A percentile compares a stretch with the other conserved stretches of the same genome.
Conservation (phyloP, 1,139 yeast genomes). For the Debaryomyces subglobosus region DNA sequence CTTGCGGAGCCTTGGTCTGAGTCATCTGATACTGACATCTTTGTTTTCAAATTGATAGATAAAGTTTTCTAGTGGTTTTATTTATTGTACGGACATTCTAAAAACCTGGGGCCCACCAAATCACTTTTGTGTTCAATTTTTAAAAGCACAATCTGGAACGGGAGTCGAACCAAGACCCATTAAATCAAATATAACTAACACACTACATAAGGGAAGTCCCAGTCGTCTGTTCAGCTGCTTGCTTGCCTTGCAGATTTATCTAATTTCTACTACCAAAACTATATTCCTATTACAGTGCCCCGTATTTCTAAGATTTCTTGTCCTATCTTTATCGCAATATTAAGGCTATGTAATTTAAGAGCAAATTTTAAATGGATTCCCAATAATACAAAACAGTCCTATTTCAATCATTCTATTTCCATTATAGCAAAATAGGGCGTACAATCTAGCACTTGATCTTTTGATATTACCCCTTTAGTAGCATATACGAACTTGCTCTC, state of each 20-base stretch:
- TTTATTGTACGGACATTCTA: not conserved
- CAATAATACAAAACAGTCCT: no score
- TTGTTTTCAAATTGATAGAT: not conserved
- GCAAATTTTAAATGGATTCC: no score
- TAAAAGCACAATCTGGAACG: not conserved
- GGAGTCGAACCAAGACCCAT: not conserved
- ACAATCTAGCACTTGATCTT: not conserved
- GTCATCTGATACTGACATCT: slow-evolving; percentile 3
- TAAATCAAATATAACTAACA: not conserved
- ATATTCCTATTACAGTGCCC: no score
- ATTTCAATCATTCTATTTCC: not conserved
- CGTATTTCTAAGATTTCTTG: no score
- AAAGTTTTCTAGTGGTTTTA: not conserved
- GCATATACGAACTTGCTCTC: not conserved
- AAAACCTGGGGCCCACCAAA: not conserved
- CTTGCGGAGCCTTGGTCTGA: not conserved
- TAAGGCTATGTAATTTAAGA: no score
- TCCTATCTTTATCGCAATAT: no score
- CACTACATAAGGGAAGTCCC: not conserved
- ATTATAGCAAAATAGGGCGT: not conserved
- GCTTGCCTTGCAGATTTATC: no score
- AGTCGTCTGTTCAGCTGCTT: not conserved
- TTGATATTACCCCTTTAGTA: not conserved
- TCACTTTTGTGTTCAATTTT: not conserved
- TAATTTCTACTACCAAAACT: no score